Evolutionary conservation across 768 basidiomycete genomes (phyloP).

Genomic region (Phallus indusiatus): DNA sequence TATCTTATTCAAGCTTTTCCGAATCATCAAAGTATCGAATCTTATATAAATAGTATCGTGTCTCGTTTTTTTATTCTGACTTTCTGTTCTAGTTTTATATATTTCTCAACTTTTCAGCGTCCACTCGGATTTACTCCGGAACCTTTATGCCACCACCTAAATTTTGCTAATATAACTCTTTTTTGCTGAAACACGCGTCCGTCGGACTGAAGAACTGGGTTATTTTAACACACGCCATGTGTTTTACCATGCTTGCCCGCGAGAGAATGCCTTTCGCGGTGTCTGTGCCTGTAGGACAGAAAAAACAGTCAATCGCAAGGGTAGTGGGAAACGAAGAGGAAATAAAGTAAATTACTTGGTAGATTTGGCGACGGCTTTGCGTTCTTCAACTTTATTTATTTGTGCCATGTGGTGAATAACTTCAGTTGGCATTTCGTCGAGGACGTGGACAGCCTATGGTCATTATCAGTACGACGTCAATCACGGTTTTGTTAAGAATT

Average conservation of each 20-base stretch:
- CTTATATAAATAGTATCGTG: too few relatives aligned
- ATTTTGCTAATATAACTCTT: too few relatives aligned
- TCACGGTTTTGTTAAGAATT: not conserved
- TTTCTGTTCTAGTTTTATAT: too few relatives aligned
- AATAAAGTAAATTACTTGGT: slow-evolving; percentile 9
- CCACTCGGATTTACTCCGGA: too few relatives aligned
- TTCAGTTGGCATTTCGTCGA: slow-evolving; percentile 17
- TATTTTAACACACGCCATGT: slow-evolving; percentile 18
- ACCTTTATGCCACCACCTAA: too few relatives aligned
- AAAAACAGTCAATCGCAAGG: not conserved
- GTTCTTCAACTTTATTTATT: not conserved
- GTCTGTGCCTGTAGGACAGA: slow-evolving; percentile 10
- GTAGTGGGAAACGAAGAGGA: not conserved
- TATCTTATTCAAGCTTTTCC: too few relatives aligned
- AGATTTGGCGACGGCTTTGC: not conserved
- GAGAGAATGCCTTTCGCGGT: slow-evolving; percentile 23
- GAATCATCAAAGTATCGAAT: too few relatives aligned
- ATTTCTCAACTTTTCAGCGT: too few relatives aligned
- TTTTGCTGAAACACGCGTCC: too few relatives aligned
- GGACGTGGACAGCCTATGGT: slow-evolving; percentile 11
- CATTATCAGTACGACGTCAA: not conserved
- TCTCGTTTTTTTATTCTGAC: too few relatives aligned
- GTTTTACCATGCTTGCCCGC: slow-evolving; percentile 25
- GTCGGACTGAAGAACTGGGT: not conserved
- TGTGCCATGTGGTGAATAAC: slow-evolving; percentile 17